These are phyloP conservation scores for Beauveria pseudobassiana DNA, from an alignment of 2,329 filamentous ascomycete genomes.

Conservation along the genomic window DNA sequence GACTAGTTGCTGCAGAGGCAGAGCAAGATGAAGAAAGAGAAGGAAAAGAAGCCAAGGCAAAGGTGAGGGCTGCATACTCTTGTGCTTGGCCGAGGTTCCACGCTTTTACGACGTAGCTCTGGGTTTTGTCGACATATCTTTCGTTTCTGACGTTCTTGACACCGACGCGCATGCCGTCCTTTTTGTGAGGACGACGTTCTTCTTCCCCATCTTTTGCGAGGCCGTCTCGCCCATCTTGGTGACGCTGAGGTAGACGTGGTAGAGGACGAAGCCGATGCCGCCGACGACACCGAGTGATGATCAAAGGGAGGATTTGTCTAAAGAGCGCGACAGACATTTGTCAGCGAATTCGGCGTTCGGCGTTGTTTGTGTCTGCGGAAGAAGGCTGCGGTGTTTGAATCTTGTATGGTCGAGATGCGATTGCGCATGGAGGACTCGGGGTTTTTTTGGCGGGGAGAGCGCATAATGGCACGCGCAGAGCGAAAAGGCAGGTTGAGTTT, in stretches of 20 bases:
- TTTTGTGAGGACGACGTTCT: slow-evolving; percentile 68
- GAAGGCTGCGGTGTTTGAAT: background rate
- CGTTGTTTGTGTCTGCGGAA: background rate
- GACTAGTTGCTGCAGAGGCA: background rate
- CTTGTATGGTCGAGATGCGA: too few species aligned
- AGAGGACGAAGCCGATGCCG: slow-evolving; percentile 56
- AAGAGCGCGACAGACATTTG: background rate
- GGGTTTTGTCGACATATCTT: slow-evolving; percentile 66
- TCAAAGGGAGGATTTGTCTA: slow-evolving; percentile 49
- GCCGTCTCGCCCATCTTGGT: slow-evolving; percentile 59
- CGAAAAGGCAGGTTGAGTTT: background rate
- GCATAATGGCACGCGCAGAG: background rate
- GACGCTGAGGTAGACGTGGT: slow-evolving; percentile 64
- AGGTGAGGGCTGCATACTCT: slow-evolving; percentile 16
- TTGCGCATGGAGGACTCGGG: background rate
- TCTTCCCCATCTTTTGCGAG: slow-evolving; percentile 63
- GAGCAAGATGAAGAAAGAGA: background rate
- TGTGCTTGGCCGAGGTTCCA: slow-evolving; percentile 48
- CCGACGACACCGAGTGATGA: slow-evolving; percentile 52
- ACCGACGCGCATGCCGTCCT: slow-evolving; percentile 65
- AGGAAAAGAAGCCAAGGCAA: background rate
- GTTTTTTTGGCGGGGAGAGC: background rate
- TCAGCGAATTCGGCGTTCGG: background rate
- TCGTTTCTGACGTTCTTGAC: slow-evolving; percentile 62
- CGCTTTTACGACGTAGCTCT: slow-evolving; percentile 59